These are phyloP conservation scores for Bipolaris victoriae DNA, from an alignment of 2,329 filamentous ascomycete species.

Conservation along the genomic window DNA sequence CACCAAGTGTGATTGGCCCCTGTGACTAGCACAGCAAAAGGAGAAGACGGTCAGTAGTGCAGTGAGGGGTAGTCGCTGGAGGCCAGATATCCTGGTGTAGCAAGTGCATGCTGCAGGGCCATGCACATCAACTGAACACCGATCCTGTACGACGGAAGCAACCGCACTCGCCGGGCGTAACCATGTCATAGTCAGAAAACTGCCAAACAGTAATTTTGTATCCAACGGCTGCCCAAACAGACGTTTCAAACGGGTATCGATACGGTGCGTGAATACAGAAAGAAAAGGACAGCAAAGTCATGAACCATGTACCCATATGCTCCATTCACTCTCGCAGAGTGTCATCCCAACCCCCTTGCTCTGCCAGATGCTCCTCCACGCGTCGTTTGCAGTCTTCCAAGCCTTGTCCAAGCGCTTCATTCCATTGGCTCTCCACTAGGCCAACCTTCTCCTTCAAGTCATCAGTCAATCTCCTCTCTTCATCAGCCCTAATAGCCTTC, in stretches of 20 bases:
- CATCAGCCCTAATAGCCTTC: conserved; percentile 65
- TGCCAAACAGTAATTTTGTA: conserved; percentile 13
- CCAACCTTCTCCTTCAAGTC: conserved; percentile 94
- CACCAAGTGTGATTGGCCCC: not conserved
- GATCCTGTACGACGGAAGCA: not conserved
- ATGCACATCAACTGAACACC: not conserved
- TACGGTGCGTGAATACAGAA: conserved; percentile 29
- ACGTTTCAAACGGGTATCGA: conserved; percentile 45
- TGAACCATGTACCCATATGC: conserved; percentile 14
- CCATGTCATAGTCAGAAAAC: conserved; percentile 10
- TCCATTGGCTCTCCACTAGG: conserved; percentile 90
- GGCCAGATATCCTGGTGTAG: conserved; percentile 1
- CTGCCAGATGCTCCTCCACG: conserved; percentile 74
- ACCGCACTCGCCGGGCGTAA: conserved; percentile 6
- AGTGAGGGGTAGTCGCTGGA: conserved; percentile 1
- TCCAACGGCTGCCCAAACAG: conserved; percentile 14
- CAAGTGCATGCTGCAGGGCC: not conserved
- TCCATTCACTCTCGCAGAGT: conserved; percentile 49
- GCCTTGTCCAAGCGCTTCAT: conserved; percentile 79
- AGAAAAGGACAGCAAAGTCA: conserved; percentile 8
- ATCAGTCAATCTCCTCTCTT: conserved; percentile 74
- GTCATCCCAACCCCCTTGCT: conserved; percentile 89
- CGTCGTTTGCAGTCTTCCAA: conserved; percentile 75
- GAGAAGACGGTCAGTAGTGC: not conserved
- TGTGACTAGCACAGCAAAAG: not conserved